Percentiles rank a stretch among this genome's conserved stretches.
phyloP scores from a whole-genome alignment of 2,329 filamentous ascomycete genomes.

The Ophiostoma sp. region DNA sequence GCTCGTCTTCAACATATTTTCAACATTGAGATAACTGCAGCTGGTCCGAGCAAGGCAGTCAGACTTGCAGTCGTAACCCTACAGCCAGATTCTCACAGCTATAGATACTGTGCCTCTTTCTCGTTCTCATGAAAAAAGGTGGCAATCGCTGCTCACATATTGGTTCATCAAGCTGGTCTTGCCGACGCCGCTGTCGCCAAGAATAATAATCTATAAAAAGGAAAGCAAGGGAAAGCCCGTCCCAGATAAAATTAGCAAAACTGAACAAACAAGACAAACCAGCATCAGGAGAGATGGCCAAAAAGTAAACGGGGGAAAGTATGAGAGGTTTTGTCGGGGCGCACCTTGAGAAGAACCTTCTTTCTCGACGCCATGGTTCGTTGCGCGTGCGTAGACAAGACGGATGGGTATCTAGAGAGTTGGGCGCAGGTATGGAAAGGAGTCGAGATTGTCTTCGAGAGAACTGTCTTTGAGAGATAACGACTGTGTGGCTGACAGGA shows the following conservation, averaged over 20 bases:
- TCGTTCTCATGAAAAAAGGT: background rate
- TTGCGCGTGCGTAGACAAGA: background rate
- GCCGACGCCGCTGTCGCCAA: slow-evolving; percentile 97
- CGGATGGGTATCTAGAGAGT: background rate
- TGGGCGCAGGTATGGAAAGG: background rate
- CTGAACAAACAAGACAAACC: background rate
- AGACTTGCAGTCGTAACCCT: background rate
- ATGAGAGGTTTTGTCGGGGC: background rate
- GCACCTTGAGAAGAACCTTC: slow-evolving; percentile 87
- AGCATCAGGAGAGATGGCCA: background rate
- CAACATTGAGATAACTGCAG: background rate
- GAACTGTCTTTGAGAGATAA: background rate
- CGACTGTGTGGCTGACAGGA: background rate
- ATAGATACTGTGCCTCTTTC: too few species aligned
- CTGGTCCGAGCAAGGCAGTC: too few species aligned
- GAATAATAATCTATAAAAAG: slow-evolving; percentile 81
- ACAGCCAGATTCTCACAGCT: background rate
- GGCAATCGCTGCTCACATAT: slow-evolving; percentile 73
- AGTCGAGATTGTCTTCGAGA: background rate
- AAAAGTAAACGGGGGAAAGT: background rate
- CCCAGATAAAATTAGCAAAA: background rate
- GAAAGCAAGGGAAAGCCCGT: background rate
- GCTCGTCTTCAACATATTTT: background rate
- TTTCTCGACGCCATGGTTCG: slow-evolving; percentile 72
- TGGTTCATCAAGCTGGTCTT: slow-evolving; percentile 99